phyloP scores from a whole-genome alignment of 108 stramenopile species.

The Nitzschia putrida region DNA sequence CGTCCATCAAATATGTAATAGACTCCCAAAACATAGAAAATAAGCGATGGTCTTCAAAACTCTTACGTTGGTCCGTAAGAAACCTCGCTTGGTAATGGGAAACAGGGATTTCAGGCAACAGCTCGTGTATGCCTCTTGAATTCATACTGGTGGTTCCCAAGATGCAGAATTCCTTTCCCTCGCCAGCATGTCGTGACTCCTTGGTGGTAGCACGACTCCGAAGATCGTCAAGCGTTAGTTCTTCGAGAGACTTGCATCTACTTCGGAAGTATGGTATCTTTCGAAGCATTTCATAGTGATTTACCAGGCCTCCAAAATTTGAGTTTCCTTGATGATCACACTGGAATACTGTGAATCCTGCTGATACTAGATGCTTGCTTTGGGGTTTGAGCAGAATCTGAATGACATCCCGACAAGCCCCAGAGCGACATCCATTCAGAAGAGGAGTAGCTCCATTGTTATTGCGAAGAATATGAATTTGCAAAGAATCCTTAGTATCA shows the following conservation, averaged over 20 bases:
- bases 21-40: slow-evolving; percentile 10
- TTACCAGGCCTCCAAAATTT: slow-evolving; percentile 1
- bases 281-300: slow-evolving; percentile 7
- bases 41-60: not conserved
- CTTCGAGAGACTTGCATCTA: slow-evolving; percentile 1
- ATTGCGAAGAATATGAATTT: not conserved
- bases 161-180: too few relatives aligned
- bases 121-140: too few relatives aligned
- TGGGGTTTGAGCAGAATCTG: not conserved
- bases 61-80: too few relatives aligned
- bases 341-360: not conserved
- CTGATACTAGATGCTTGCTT: not conserved
- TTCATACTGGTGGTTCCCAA: too few relatives aligned
- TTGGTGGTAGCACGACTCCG: too few relatives aligned
- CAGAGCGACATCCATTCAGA: slow-evolving; percentile 14
- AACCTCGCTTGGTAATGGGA: too few relatives aligned
- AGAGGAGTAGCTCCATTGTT: slow-evolving; percentile 2
- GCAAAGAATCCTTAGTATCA: not conserved
- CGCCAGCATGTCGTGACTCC: too few relatives aligned
- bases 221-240: not conserved
- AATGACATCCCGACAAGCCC: not conserved
- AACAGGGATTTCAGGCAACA: too few relatives aligned
- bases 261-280: not conserved
- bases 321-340: not conserved
- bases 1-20: not conserved